Base-by-base conservation (phyloP, 129 eudicot genomes). In the Deinandra increscens region DNA sequence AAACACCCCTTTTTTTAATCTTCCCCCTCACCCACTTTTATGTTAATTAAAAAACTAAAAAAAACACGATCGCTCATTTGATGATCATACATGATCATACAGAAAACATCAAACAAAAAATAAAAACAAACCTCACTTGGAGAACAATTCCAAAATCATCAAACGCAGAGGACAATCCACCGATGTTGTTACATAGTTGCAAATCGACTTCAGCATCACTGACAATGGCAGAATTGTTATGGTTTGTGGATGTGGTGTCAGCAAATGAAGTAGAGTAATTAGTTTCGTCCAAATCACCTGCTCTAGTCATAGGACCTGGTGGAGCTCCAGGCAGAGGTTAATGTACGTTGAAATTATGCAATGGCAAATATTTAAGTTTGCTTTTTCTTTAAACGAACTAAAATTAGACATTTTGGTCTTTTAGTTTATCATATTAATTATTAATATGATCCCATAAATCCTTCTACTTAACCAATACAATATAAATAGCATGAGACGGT, bases 121-220 rank as follows among this genome's bases (percentile, higher is more conserved):
- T 53, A 68, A 44, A 19, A 15, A 37, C 79, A 26, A 42, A 91
- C 97, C 97, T 88, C 53, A 81, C 49, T 17, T 86, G 90, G 6
- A 85, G 78, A 10, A 80, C 78, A 41, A 67, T 68, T 55, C 83
- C 72, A 22, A 82, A 81, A 59, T 82, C 84, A 78, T 85, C 91
- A 69, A 79, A 82, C n/a, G 85, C 50, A 51, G 84, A 63, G 11
- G 73, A 72, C 45, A 89, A 77, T 46, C 66, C 82, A 67, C 38
- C 78, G 48, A 22, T 56, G 14, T 82, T 86, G 39, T 50, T 69
- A 31, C 66, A 65, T n/a, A 91, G 82, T 29, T 75, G 81, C 3
- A 96, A 91, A 61, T 91, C 96, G 66, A 83, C 96, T 71, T 91
- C 98, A n/a, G 87, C 84, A 68, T 91, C 98, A 68, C 89, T 88